Conservation (phyloP, 75 land plant genomes). For the Picea sitchensis region DNA sequence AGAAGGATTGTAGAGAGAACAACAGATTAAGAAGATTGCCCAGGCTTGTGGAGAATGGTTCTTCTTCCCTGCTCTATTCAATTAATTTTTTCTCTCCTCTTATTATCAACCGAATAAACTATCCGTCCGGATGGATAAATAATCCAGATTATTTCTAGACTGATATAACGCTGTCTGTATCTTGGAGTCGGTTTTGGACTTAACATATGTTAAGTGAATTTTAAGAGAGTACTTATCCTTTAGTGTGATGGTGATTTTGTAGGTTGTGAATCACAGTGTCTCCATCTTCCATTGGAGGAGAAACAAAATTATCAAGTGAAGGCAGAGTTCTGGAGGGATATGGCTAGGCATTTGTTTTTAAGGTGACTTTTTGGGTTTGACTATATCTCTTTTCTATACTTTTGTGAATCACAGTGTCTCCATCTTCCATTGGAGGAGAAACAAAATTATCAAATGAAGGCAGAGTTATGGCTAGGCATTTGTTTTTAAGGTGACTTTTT, state of each 20-base stretch:
- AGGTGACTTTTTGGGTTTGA: slow-evolving; percentile 30
- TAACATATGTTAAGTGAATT: background rate
- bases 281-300: slow-evolving; percentile 41
- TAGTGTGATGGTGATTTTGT: background rate
- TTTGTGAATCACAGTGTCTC: slow-evolving; percentile 30
- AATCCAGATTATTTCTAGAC: no score
- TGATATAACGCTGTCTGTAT: no score
- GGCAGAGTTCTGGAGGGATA: slow-evolving; percentile 32
- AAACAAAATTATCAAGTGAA: slow-evolving; percentile 24
- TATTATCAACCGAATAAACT: no score
- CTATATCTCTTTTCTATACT: slow-evolving; percentile 11
- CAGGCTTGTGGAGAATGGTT: slow-evolving; percentile 43
- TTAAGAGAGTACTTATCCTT: no score
- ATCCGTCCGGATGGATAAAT: no score
- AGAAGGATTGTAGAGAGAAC: slow-evolving; percentile 6
- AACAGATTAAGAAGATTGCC: slow-evolving; percentile 8
- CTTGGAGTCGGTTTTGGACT: no score
- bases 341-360: slow-evolving; percentile 30
- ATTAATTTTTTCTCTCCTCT: background rate
- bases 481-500: slow-evolving; percentile 35
- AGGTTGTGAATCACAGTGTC: slow-evolving; percentile 30
- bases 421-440: slow-evolving; percentile 46
- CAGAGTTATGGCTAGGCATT: slow-evolving; percentile 27
- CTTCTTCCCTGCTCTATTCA: slow-evolving; percentile 29
- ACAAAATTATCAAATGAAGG: slow-evolving; percentile 14